Conservation (phyloP, 116 monocot species). For the Iris pallida region DNA sequence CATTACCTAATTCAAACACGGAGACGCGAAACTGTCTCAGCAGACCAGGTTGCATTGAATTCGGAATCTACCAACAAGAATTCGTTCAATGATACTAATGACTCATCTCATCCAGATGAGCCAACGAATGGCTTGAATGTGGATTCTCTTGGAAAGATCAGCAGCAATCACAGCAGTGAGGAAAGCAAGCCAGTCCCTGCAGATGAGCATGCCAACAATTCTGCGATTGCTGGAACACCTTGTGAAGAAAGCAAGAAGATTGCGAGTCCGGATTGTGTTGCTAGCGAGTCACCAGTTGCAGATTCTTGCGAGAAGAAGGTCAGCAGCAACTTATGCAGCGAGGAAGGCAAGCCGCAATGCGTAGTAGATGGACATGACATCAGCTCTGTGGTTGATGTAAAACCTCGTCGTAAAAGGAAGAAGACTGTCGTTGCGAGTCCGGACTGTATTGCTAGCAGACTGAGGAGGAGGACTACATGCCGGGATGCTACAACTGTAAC, state of each 20-base stretch:
- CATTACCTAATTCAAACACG: constrained; percentile 36
- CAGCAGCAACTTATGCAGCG: no score
- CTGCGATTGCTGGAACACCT: not conserved
- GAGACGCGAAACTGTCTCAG: not conserved
- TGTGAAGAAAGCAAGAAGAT: not conserved
- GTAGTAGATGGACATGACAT: not conserved
- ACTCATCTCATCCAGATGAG: not conserved
- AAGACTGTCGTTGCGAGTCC: not conserved
- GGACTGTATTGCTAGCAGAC: constrained; percentile 8
- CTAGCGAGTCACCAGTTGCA: not conserved
- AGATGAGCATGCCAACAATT: not conserved
- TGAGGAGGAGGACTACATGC: constrained; percentile 1
- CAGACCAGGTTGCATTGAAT: not conserved
- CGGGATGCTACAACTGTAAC: no score
- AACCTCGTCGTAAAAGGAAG: no score
- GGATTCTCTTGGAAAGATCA: not conserved
- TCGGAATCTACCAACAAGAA: not conserved
- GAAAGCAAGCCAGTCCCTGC: no score
- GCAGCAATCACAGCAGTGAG: not conserved
- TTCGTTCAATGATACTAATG: not conserved
- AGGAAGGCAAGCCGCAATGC: no score
- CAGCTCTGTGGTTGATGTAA: no score
- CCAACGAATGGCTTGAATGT: not conserved
- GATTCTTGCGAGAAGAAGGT: no score
- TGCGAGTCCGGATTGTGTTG: constrained; percentile 1